phyloP scores from a whole-genome alignment of 2,329 filamentous ascomycete species.

The Pestalotiopsis sp. region DNA sequence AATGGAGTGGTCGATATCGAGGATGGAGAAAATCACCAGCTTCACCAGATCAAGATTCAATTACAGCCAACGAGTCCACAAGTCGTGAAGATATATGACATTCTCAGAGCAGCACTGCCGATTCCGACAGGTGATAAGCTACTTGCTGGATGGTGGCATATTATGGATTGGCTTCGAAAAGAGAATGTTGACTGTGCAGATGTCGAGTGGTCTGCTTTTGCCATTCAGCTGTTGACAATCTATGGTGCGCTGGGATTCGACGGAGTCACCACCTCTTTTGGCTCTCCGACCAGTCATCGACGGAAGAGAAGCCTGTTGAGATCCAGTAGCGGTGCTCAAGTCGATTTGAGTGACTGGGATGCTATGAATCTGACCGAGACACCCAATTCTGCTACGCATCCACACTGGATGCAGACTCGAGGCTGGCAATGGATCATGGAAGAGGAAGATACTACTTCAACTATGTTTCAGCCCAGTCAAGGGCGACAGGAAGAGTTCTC shows the following conservation, averaged over 20 bases:
- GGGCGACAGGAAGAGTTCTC: conserved; percentile 25
- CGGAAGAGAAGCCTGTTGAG: conserved; percentile 28
- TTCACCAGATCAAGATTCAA: conserved; percentile 70
- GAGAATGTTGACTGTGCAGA: conserved; percentile 51
- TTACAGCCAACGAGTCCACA: conserved; percentile 68
- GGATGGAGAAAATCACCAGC: conserved; percentile 58
- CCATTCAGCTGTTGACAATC: conserved; percentile 65
- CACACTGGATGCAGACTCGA: conserved; percentile 62
- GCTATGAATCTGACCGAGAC: conserved; percentile 49
- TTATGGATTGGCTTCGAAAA: conserved; percentile 67
- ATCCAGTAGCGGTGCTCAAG: conserved; percentile 34
- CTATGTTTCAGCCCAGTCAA: conserved; percentile 27
- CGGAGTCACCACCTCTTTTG: conserved; percentile 27
- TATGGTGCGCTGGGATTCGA: conserved; percentile 60
- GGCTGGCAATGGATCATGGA: conserved; percentile 76
- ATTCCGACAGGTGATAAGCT: conserved; percentile 62
- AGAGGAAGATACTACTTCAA: conserved; percentile 44
- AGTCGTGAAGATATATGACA: conserved; percentile 61
- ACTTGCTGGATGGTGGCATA: conserved; percentile 73
- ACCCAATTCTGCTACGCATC: conserved; percentile 50
- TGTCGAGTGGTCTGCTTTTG: conserved; percentile 71
- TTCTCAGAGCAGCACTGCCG: conserved; percentile 67
- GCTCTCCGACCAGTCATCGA: conserved; percentile 21
- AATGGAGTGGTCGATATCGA: conserved; percentile 68
- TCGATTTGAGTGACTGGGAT: conserved; percentile 45